phyloP scores from a whole-genome alignment of 2,329 filamentous ascomycete species.

The Fusarium aywerte region DNA sequence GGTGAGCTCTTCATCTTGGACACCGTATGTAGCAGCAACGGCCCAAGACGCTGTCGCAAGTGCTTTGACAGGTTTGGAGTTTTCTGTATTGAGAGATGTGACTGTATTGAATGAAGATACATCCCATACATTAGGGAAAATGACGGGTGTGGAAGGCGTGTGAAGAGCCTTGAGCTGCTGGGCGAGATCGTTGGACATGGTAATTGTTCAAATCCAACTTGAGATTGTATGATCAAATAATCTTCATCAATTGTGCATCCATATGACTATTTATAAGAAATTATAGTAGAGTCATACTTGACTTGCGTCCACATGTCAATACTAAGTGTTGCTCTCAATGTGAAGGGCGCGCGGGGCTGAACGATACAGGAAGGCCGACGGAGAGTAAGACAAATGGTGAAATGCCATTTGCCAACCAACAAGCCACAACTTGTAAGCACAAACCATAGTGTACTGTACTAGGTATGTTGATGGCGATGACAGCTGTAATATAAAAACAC shows the following conservation, averaged over 20 bases:
- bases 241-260: neutral
- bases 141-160: conserved; percentile 59
- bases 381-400: neutral
- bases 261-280: conserved; percentile 5
- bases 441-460: neutral
- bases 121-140: conserved; percentile 68
- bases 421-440: neutral
- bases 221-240: neutral
- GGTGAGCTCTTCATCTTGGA: conserved; percentile 61
- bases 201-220: neutral
- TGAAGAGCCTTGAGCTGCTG: conserved; percentile 58
- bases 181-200: conserved; percentile 49
- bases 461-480: too few species aligned
- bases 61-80: conserved; percentile 53
- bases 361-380: neutral
- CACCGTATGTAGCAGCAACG: conserved; percentile 58
- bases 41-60: conserved; percentile 64
- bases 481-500: neutral
- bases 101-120: conserved; percentile 59
- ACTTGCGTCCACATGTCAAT: neutral
- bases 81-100: conserved; percentile 54
- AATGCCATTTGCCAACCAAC: neutral
- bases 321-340: conserved; percentile 20
- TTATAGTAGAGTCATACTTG: neutral
- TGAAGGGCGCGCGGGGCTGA: conserved; percentile 35